Evolutionary conservation across 371 early-diverging fungal species (phyloP).

Genomic region (Actinomortierella ambigua): DNA sequence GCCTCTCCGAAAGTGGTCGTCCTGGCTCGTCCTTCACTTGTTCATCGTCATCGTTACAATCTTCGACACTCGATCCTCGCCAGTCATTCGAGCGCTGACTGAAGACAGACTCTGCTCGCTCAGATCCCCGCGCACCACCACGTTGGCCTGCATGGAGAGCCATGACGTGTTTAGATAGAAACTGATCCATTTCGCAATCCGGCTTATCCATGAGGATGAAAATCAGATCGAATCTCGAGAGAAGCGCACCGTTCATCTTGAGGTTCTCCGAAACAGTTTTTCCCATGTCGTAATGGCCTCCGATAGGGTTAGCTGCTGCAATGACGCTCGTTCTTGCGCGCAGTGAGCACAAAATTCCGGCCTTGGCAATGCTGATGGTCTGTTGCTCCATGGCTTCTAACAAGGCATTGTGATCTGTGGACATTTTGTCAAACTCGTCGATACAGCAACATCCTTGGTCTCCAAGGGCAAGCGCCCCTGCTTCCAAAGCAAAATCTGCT

Average conservation of each 20-base stretch:
- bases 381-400: conserved; percentile 99
- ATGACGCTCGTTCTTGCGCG: conserved; percentile 99
- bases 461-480: conserved; percentile 96
- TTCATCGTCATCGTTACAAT: too few relatives aligned
- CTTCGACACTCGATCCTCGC: too few relatives aligned
- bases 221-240: conserved; percentile 99
- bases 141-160: conserved; percentile 63
- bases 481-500: conserved; percentile 82
- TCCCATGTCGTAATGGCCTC: conserved; percentile 97
- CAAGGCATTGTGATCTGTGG: conserved; percentile 99
- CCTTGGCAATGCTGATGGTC: conserved; percentile 99
- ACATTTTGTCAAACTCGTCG: conserved; percentile 99
- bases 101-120: too few relatives aligned
- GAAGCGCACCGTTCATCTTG: conserved; percentile 97
- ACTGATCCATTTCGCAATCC: conserved; percentile 91
- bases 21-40: conserved; percentile 48
- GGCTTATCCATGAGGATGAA: conserved; percentile 98
- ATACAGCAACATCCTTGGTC: conserved; percentile 99
- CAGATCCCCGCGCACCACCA: too few relatives aligned
- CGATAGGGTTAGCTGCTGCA: conserved; percentile 99
- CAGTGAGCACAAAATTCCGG: conserved; percentile 98
- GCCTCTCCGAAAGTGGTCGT: conserved; percentile 44
- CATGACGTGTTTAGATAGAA: conserved; percentile 90
- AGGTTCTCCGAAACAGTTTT: conserved; percentile 95
- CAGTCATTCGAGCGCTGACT: too few relatives aligned